A percentile compares a stretch with the other conserved stretches of the same genome.
Evolutionary conservation across 2,329 filamentous ascomycete species (phyloP).

Genomic region (Phaeomoniella chlamydospora): DNA sequence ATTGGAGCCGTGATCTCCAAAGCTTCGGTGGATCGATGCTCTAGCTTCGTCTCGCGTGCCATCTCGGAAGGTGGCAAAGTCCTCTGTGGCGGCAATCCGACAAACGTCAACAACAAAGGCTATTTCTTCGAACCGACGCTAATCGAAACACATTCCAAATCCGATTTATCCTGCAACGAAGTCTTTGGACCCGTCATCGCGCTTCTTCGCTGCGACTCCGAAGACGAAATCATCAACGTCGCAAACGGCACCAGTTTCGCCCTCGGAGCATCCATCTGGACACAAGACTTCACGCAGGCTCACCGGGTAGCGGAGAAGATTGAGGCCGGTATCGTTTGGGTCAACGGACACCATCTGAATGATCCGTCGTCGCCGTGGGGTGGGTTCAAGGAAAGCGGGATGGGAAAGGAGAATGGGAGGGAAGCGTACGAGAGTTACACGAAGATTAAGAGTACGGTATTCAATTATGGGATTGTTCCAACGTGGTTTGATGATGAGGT

Average conservation of each 20-base stretch:
- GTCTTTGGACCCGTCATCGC: constrained; percentile 39
- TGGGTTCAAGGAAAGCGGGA: constrained; percentile 48
- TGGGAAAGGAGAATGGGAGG: constrained; percentile 59
- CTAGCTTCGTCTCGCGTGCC: constrained; percentile 20
- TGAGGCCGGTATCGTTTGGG: constrained; percentile 33
- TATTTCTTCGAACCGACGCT: constrained; percentile 35
- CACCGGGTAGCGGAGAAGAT: constrained; percentile 31
- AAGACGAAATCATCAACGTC: constrained; percentile 29
- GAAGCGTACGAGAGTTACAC: constrained; percentile 42
- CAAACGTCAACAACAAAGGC: constrained; percentile 37
- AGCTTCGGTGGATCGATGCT: constrained; percentile 24
- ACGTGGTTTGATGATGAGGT: constrained; percentile 54
- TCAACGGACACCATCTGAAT: constrained; percentile 51
- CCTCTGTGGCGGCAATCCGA: constrained; percentile 33
- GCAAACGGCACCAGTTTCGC: constrained; percentile 38
- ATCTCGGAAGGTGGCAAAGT: constrained; percentile 25
- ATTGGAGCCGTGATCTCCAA: constrained; percentile 51
- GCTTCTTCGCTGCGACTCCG: constrained; percentile 29
- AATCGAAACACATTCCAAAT: constrained; percentile 18
- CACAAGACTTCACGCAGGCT: constrained; percentile 32
- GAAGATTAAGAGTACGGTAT: constrained; percentile 48
- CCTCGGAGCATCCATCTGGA: constrained; percentile 36
- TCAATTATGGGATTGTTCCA: constrained; percentile 51
- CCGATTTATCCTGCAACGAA: constrained; percentile 21
- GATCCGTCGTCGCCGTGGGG: constrained; percentile 61